Conservation (phyloP, 257 asterid species). For the Solanum corneliomulleri region DNA sequence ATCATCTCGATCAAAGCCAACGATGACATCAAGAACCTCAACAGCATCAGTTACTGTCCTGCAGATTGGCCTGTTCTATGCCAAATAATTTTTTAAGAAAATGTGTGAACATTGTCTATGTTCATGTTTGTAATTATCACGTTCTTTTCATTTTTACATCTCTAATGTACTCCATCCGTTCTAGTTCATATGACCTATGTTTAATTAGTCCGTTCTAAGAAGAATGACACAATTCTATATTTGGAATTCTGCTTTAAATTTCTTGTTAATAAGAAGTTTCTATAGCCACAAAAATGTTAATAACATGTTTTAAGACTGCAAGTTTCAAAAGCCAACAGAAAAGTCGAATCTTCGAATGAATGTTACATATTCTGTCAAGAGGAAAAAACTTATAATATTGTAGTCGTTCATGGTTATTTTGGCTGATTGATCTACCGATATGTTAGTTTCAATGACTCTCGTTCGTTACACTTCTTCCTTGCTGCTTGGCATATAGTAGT, state of each 20-base stretch:
- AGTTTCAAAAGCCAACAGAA: not conserved
- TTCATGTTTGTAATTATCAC: not conserved
- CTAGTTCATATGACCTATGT: not conserved
- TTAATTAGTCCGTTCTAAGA: not conserved
- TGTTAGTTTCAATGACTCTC: not conserved
- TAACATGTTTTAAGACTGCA: not conserved
- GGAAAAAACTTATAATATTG: not conserved
- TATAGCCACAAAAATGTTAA: not conserved
- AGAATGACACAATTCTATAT: not conserved
- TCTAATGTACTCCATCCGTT: not conserved
- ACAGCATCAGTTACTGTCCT: slow-evolving; percentile 47
- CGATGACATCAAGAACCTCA: slow-evolving; percentile 33
- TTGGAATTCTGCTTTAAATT: not conserved
- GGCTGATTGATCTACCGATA: not conserved
- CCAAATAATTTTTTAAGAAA: not conserved
- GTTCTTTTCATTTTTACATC: not conserved
- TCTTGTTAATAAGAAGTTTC: not conserved
- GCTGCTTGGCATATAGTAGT: not conserved
- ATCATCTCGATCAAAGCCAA: slow-evolving; percentile 31
- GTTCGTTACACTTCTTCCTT: not conserved
- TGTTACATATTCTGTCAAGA: not conserved
- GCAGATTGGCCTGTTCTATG: slow-evolving; percentile 26
- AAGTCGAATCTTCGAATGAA: not conserved
- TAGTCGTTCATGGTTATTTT: not conserved
- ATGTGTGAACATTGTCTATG: not conserved